Evolutionary conservation across 768 basidiomycete genomes (phyloP), one percentile per base, ranked within the genome.

Genomic region (Phaffia tasmanica): DNA sequence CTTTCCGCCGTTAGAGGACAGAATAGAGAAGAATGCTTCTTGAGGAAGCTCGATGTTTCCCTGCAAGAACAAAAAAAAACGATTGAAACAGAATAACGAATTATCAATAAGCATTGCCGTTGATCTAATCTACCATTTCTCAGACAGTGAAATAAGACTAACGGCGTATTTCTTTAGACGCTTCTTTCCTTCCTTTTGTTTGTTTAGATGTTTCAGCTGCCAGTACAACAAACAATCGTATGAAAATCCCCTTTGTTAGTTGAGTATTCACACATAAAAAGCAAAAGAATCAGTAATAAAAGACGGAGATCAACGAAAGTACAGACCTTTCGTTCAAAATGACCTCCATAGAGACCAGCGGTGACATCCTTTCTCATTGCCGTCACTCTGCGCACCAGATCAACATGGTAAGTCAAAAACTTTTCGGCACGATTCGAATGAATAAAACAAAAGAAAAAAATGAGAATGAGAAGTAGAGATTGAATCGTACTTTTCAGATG

Each of bases 1-100:
- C 35, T 42, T 42, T 11, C 35, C 35, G 35, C 35, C 35, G 35
- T 42, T 42, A 42, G 35, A 42, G 11, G 35, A 42, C 69, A 98
- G 79, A 62, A 97, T 86, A 69, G 89, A 84, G 76, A 88, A 95
- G 81, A 99, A 98, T 1, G 93, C 94, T 73, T 93, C 90, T 72
- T 95, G 91, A 35, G 93, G 92, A 51, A 99, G 82, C 69, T 75
- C 72, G 49, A 62, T 64, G n/a, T 35, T 42, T 6, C 35, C 65
- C 65, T 50, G 42, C 35, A 66, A 47, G 46, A 18, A 16, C 27
- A 42, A n/a, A 35, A 16, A 1, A 32, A 50, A 30, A 25, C n/a
- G 35, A 5, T 0, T 21, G 3, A 29, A 53, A 3, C 14, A 5
- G 16, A 51, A 25, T 27, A n/a, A 27, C 49, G 16, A 25, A 30